Conservation (phyloP, 2,329 filamentous ascomycete species). For the Ophiostoma fasciatum region DNA sequence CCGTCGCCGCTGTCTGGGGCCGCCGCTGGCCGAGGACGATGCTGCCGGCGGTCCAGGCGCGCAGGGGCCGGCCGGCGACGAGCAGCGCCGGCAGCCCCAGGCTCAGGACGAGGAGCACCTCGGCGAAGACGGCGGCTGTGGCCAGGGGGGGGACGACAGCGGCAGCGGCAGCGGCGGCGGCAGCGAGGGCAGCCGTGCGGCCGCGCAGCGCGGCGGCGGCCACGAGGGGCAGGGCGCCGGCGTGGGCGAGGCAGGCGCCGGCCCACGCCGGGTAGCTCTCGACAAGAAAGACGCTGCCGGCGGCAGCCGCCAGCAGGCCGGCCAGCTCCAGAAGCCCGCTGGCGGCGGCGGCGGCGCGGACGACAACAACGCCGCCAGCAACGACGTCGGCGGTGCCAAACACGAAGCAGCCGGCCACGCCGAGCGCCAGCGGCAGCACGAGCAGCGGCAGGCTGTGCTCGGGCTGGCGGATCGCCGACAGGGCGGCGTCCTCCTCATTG, state of each 20-base stretch:
- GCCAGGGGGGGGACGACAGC: conserved; percentile 15
- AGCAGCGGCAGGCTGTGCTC: conserved; percentile 20
- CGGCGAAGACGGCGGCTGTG: conserved; percentile 18
- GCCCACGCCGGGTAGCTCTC: conserved; percentile 20
- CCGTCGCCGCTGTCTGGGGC: too few relatives aligned
- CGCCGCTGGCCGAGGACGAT: too few relatives aligned
- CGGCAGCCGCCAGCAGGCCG: conserved; percentile 16
- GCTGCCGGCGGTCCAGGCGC: conserved; percentile 17
- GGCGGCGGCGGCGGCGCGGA: conserved; percentile 14
- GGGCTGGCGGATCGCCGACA: conserved; percentile 14
- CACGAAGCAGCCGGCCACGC: conserved; percentile 17
- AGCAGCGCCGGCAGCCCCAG: conserved; percentile 18
- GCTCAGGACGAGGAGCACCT: conserved; percentile 17
- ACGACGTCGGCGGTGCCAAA: too few relatives aligned
- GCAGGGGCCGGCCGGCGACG: conserved; percentile 15
- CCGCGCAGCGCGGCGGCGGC: conserved; percentile 18
- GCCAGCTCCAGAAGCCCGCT: conserved; percentile 18
- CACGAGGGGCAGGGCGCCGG: conserved; percentile 18
- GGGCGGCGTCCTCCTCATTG: not conserved
- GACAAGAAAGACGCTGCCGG: conserved; percentile 18
- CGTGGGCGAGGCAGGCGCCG: conserved; percentile 20
- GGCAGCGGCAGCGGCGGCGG: conserved; percentile 16
- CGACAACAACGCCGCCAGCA: too few relatives aligned
- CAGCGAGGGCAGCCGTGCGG: conserved; percentile 16
- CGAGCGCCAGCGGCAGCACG: conserved; percentile 16